Evolutionary conservation across 2,329 filamentous ascomycete species (phyloP), one percentile per base, ranked within the genome.

Genomic region (Diaporthe capsici): DNA sequence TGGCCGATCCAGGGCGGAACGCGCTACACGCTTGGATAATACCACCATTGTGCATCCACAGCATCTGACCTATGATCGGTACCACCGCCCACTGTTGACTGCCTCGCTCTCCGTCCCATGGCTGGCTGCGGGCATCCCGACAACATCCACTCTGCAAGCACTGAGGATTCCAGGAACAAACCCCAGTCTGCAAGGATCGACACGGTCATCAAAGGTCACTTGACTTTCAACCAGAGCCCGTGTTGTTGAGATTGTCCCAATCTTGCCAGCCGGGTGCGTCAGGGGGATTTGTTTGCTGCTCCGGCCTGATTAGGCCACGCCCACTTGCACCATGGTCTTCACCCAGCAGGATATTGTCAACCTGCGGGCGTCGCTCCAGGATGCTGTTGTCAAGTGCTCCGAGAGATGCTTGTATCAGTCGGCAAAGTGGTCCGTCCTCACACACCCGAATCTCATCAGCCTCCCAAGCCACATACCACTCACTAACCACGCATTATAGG

Each of bases 391-490:
- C 34, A 95, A 95, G 82, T 98, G 96, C 86, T 98, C 95, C 1
- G 97, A 99, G 83, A 90, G 97, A 83, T 98, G 97, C 84, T 90
- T 99, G 17, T 98, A 98, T 82, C 96, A 98, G 81, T 97, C 96
- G 9, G 93, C 97, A 39, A 98, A 98, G 92, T 99, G 97, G 97
- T 98, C 83, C 74, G 80, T 58, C 28, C n/a, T 47, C 37, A 31
- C 39, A 34, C 7, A 34, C 34, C 34, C 34, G 13, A 7, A 10
- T 8, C 3, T 39, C 7, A 28, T 44, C 31, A 47, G 13, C 28
- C 6, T 22, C 17, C 3, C 4, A 8, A 8, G 31, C 8, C 28
- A 37, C 34, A 13, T n/a, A 22, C 47, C 63, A 31, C 7, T 31
- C 31, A 55, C 71, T 77, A 49, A 75, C 61, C 28, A 22, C 49